These are phyloP conservation scores for Cucumis melo DNA, from an alignment of 306 rosid genomes.

Conservation along the genomic window DNA sequence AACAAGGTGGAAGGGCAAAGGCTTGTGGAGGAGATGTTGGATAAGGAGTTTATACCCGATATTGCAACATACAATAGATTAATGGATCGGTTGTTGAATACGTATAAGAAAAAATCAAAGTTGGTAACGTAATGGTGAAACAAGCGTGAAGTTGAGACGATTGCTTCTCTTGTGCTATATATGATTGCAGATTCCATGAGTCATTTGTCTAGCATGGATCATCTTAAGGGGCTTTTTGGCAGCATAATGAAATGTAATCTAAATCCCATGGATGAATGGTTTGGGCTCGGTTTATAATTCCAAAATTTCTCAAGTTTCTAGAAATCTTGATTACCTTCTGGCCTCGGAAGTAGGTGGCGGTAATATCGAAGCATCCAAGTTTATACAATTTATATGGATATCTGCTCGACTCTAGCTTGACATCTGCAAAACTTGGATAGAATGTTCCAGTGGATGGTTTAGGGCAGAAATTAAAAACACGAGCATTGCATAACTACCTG, in stretches of 20 bases:
- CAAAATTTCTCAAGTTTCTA: too few relatives aligned
- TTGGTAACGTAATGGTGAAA: neutral
- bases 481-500: too few relatives aligned
- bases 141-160: neutral
- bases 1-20: slow-evolving; percentile 32
- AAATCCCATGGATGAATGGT: too few relatives aligned
- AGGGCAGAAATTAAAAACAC: too few relatives aligned
- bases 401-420: too few relatives aligned
- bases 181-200: neutral
- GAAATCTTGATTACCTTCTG: too few relatives aligned
- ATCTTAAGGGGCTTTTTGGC: neutral
- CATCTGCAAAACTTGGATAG: too few relatives aligned
- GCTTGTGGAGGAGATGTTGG: slow-evolving; percentile 75
- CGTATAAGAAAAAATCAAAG: neutral
- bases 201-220: neutral
- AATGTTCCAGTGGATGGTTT: too few relatives aligned
- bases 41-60: slow-evolving; percentile 54
- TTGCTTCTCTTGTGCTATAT: neutral
- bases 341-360: neutral
- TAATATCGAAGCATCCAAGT: neutral
- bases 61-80: slow-evolving; percentile 53
- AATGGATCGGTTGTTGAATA: slow-evolving; percentile 32
- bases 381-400: neutral
- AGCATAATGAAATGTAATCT: too few relatives aligned
- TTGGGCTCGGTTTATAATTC: too few relatives aligned